Conservation (phyloP, 2,329 filamentous ascomycete species). For the Colletotrichum chlorophyti region DNA sequence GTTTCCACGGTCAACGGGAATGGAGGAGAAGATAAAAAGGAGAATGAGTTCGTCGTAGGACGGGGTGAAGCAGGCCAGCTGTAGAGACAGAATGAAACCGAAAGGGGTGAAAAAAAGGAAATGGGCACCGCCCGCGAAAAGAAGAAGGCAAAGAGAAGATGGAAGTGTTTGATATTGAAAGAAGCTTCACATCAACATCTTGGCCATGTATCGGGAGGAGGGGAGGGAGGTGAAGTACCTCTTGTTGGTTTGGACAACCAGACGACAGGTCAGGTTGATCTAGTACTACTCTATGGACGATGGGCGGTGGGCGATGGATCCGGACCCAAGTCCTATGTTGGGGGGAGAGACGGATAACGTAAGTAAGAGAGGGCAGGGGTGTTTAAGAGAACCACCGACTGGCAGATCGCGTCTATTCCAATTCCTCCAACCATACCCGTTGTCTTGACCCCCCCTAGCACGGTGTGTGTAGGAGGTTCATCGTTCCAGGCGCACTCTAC, state of each 20-base stretch:
- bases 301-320: too few species aligned
- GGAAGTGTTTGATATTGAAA: constrained; percentile 1
- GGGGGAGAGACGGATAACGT: constrained; percentile 11
- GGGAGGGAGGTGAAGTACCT: neutral
- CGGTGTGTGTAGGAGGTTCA: too few species aligned
- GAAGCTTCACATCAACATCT: constrained; percentile 27
- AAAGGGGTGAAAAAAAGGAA: neutral
- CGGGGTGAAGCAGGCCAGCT: constrained; percentile 22
- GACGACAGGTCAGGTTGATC: neutral
- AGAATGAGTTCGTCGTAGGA: constrained; percentile 10
- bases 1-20: neutral
- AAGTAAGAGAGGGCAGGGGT: neutral
- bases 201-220: constrained; percentile 6
- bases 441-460: too few species aligned
- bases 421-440: too few species aligned
- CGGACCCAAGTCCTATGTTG: too few species aligned
- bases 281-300: too few species aligned
- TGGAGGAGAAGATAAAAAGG: neutral
- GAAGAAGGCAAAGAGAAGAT: neutral
- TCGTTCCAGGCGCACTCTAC: neutral
- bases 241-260: neutral
- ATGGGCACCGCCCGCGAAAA: constrained; percentile 23
- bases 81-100: constrained; percentile 6
- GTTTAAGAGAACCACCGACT: neutral
- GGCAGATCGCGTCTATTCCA: too few species aligned